phyloP scores from a whole-genome alignment of 768 basidiomycete genomes.

The Suillus fuscotomentosus region DNA sequence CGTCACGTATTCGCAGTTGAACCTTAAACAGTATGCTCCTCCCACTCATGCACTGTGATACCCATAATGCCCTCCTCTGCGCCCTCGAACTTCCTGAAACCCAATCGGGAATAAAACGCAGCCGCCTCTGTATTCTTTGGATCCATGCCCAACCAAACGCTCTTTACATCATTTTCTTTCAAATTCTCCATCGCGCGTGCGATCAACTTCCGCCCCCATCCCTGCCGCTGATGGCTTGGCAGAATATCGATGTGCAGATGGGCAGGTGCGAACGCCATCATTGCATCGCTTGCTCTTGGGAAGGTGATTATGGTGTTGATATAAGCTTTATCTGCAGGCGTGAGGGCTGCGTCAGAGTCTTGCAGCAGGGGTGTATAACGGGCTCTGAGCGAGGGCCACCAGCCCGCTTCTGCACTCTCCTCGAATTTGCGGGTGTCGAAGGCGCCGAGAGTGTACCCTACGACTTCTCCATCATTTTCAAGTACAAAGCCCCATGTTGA shows the following conservation, averaged over 20 bases:
- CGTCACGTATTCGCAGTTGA: not conserved
- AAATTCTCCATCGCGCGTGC: slow-evolving; percentile 52
- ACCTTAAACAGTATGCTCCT: slow-evolving; percentile 2
- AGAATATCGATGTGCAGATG: slow-evolving; percentile 78
- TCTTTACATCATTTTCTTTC: slow-evolving; percentile 41
- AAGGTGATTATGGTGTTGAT: slow-evolving; percentile 35
- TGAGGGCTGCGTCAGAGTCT: slow-evolving; percentile 12
- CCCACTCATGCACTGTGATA: slow-evolving; percentile 45
- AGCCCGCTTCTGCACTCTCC: slow-evolving; percentile 47
- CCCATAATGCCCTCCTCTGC: slow-evolving; percentile 52
- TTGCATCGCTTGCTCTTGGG: slow-evolving; percentile 46
- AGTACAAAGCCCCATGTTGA: slow-evolving; percentile 73
- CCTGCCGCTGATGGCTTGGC: slow-evolving; percentile 61
- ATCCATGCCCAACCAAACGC: slow-evolving; percentile 71
- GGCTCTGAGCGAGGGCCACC: slow-evolving; percentile 64
- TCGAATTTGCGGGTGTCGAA: slow-evolving; percentile 68
- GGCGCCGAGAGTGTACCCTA: slow-evolving; percentile 73
- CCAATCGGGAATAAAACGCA: slow-evolving; percentile 60
- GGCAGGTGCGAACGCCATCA: slow-evolving; percentile 64
- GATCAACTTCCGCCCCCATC: slow-evolving; percentile 71
- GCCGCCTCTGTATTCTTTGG: slow-evolving; percentile 58
- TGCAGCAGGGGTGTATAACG: slow-evolving; percentile 43
- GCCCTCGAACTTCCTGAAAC: slow-evolving; percentile 57
- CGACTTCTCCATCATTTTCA: slow-evolving; percentile 51
- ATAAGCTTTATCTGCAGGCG: slow-evolving; percentile 27